Conservation (phyloP, 2,329 filamentous ascomycete species). For the Colletotrichum sp. region DNA sequence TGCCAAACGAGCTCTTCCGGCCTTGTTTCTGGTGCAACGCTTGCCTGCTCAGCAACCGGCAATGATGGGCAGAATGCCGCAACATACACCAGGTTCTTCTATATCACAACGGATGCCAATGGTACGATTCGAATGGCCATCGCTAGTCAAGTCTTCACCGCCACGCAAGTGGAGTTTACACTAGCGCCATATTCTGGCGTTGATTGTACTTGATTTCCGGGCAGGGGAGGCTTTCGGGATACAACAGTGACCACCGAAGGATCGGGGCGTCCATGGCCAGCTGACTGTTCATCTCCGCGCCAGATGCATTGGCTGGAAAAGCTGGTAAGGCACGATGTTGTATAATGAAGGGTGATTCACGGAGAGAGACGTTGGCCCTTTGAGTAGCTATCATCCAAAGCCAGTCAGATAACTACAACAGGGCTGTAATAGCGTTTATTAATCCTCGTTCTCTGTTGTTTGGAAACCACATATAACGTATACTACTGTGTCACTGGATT, state of each 20-base stretch:
- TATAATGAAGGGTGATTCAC: no score
- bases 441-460: fast-evolving
- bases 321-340: no score
- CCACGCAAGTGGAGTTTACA: neutral
- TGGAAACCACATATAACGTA: no score
- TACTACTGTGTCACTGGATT: no score
- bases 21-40: neutral
- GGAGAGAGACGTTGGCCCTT: no score
- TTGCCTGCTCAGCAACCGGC: neutral
- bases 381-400: no score
- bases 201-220: neutral
- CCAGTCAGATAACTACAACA: no score
- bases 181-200: neutral
- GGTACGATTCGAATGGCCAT: neutral
- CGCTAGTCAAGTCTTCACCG: neutral
- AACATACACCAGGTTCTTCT: neutral
- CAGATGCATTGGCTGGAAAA: no score
- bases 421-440: no score
- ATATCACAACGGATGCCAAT: neutral
- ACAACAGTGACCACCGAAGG: neutral
- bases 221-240: neutral
- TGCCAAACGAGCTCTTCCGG: neutral
- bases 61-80: neutral
- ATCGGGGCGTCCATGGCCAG: no score
- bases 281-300: no score